These are phyloP conservation scores for Dendrobium huoshanense DNA, from an alignment of 106 monocot species.

Conservation along the genomic window DNA sequence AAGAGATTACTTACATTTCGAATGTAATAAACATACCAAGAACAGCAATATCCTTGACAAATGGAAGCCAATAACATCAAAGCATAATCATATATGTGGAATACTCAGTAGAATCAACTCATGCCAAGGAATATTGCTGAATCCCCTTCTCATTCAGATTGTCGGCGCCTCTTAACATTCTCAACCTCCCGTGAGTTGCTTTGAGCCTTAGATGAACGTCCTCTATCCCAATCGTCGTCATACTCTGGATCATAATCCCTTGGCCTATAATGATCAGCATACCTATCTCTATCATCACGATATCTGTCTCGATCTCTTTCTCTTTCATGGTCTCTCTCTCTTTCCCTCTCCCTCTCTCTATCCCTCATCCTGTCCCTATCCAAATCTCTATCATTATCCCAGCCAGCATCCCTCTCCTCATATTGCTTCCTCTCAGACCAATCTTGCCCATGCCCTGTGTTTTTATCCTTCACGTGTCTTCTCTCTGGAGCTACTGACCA, in stretches of 20 bases:
- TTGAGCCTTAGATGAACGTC: conserved; percentile 42
- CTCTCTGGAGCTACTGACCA: conserved; percentile 47
- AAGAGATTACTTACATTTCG: conserved; percentile 19
- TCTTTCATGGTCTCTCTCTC: conserved; percentile 28
- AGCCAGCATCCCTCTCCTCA: conserved; percentile 48
- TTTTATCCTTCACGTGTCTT: conserved; percentile 69
- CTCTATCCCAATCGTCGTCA: conserved; percentile 70
- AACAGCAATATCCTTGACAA: conserved; percentile 21
- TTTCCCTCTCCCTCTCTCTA: conserved; percentile 29
- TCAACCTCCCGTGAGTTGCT: conserved; percentile 78
- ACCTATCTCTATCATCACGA: conserved; percentile 45
- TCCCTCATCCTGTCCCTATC: conserved; percentile 45
- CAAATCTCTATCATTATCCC: conserved; percentile 34
- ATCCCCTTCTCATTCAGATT: conserved; percentile 30
- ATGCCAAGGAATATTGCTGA: conserved; percentile 9
- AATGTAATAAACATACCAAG: conserved; percentile 5
- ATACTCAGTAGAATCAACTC: not conserved
- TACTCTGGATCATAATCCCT: conserved; percentile 49
- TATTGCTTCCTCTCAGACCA: conserved; percentile 48
- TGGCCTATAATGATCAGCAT: conserved; percentile 50
- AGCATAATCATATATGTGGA: not conserved
- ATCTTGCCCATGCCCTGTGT: conserved; percentile 45
- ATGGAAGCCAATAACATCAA: not conserved
- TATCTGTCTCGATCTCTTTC: conserved; percentile 20
- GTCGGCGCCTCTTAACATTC: conserved; percentile 64